Base-by-base conservation (phyloP, 2,329 filamentous ascomycete species). In the Neofusicoccum umdonicola region DNA sequence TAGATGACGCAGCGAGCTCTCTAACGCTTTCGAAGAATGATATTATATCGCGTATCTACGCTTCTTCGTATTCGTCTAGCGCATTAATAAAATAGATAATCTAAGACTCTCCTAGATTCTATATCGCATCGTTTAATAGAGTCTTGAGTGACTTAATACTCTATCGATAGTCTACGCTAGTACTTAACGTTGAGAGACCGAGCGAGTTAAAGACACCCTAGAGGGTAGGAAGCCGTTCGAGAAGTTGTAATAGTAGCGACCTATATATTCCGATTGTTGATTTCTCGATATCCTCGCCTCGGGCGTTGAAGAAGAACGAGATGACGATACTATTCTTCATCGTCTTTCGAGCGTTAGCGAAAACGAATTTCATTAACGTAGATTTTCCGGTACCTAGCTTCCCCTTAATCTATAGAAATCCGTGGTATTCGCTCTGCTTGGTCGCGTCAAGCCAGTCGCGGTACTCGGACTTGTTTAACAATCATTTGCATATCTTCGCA, bases 381-480 rank as follows among this genome's bases (percentile, higher is more conserved):
- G 47, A 50, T 35, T 50, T 50, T 3, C 47, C 47, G 0, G 47
- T 31, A 12, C 47, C 47, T 44, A 80, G 77, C 11, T 83, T 81
- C 0, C 80, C 80, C 48, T 73, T 74, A 13, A 83, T 79, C 80
- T 79, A 83, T 0, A 82, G 66, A 37, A 83, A 74, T 1, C 79
- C 78, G 22, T 71, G 62, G 39, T 78, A 71, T 8, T 72, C 60
- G 8, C 41, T 8, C 5, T 71, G 64, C 1, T 71, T 68, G 9
- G 39, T 9, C 0, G 63, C 62, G 50, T 78, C 67, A 35, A 76
- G 69, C 80, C 79, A 82, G 5, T 71, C 65, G 6, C 62, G 48
- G 58, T 77, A 81, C 57, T 75, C 64, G 0, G 66, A 5, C 41
- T 70, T 68, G 1, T 69, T 61, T 0, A 77, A 64, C 0, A 81